phyloP scores from a whole-genome alignment of 108 stramenopile species.

The Poteriospumella lacustris region DNA sequence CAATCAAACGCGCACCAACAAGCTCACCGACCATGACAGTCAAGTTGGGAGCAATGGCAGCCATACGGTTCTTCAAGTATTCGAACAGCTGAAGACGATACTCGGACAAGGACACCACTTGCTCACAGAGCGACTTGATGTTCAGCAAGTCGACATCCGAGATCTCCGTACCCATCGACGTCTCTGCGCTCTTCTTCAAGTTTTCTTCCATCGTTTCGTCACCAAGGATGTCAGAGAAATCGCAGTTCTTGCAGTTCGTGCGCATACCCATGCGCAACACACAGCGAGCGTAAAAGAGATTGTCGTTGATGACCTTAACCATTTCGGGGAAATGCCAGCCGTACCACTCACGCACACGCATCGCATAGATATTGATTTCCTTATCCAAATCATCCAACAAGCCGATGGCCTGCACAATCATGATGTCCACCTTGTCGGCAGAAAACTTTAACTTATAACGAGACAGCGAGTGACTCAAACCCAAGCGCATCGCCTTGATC shows the following conservation, averaged over 20 bases:
- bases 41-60: slow-evolving; percentile 99
- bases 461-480: slow-evolving; percentile 86
- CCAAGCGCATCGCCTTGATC: slow-evolving; percentile 77
- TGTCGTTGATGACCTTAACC: slow-evolving; percentile 90
- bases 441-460: slow-evolving; percentile 99
- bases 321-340: slow-evolving; percentile 99
- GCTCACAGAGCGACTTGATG: slow-evolving; percentile 83
- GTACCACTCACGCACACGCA: slow-evolving; percentile 99
- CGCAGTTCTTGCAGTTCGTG: slow-evolving; percentile 66
- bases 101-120: slow-evolving; percentile 91
- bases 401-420: slow-evolving; percentile 99
- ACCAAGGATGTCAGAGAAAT: slow-evolving; percentile 61
- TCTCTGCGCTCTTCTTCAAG: slow-evolving; percentile 96
- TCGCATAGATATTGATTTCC: slow-evolving; percentile 99
- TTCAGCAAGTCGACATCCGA: slow-evolving; percentile 84
- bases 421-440: slow-evolving; percentile 99
- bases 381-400: slow-evolving; percentile 99
- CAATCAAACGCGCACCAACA: slow-evolving; percentile 95
- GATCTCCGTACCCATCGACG: slow-evolving; percentile 98
- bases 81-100: slow-evolving; percentile 96
- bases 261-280: slow-evolving; percentile 84
- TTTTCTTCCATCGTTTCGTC: slow-evolving; percentile 60
- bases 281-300: slow-evolving; percentile 86
- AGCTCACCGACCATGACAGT: slow-evolving; percentile 96
- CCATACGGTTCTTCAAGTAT: slow-evolving; percentile 98